Conservation (phyloP, 202 grass and related monocot genomes). For the Zizania palustris region DNA sequence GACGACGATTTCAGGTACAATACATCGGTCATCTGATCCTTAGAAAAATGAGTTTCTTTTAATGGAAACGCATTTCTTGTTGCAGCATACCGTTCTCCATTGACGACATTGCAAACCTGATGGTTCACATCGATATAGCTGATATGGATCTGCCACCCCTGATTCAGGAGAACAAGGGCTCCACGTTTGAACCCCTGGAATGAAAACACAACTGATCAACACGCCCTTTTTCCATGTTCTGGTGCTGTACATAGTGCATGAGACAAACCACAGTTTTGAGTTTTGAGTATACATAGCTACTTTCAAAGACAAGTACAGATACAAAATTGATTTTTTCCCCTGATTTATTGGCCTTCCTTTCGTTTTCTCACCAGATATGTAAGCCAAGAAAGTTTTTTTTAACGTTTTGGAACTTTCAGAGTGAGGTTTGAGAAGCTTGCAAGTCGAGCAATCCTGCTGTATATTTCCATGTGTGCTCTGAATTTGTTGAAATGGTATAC, state of each 20-base stretch:
- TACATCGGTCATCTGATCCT: slow-evolving; percentile 1
- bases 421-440: slow-evolving; percentile 45
- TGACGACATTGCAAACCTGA: slow-evolving; percentile 61
- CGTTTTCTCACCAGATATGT: slow-evolving; percentile 1
- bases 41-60: background rate
- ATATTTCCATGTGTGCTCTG: slow-evolving; percentile 15
- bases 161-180: slow-evolving; percentile 48
- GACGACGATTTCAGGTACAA: slow-evolving; percentile 67
- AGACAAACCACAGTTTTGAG: slow-evolving; percentile 49
- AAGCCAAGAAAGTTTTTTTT: slow-evolving; percentile 2
- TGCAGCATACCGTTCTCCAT: slow-evolving; percentile 69
- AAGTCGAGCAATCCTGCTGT: slow-evolving; percentile 34
- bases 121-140: slow-evolving; percentile 42
- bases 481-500: background rate
- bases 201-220: background rate
- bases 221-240: background rate
- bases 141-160: slow-evolving; percentile 57
- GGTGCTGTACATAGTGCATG: slow-evolving; percentile 39
- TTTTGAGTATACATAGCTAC: slow-evolving; percentile 19
- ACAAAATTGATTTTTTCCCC: background rate
- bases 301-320: background rate
- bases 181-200: slow-evolving; percentile 19
- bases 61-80: background rate
- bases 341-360: background rate
- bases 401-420: slow-evolving; percentile 4